Conservation (phyloP, 2,329 filamentous ascomycete species). For the Nemania sp. region DNA sequence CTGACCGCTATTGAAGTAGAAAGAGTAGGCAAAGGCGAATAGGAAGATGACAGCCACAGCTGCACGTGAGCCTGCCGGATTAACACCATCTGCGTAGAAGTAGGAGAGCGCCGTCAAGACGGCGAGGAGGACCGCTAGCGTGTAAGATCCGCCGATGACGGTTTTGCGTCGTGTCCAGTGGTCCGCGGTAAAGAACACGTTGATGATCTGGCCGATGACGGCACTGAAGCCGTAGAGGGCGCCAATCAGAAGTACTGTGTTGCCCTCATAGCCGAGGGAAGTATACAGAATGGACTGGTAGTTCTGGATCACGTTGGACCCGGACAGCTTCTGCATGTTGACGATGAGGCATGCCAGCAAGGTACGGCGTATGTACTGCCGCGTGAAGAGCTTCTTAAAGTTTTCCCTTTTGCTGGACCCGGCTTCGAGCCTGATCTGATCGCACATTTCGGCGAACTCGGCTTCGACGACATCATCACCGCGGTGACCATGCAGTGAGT, state of each 20-base stretch:
- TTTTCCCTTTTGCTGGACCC: constrained; percentile 34
- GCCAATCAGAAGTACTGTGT: constrained; percentile 60
- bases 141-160: constrained; percentile 39
- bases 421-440: constrained; percentile 45
- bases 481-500: constrained; percentile 43
- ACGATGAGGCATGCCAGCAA: constrained; percentile 49
- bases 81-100: constrained; percentile 36
- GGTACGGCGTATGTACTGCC: constrained; percentile 47
- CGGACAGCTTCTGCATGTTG: constrained; percentile 50
- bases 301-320: constrained; percentile 51
- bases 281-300: constrained; percentile 54
- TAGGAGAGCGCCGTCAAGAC: constrained; percentile 44
- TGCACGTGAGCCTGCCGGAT: constrained; percentile 41
- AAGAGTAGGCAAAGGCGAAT: constrained; percentile 47
- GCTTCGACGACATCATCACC: constrained; percentile 43
- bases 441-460: constrained; percentile 44
- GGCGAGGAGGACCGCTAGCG: constrained; percentile 38
- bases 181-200: constrained; percentile 48
- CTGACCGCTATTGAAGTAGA: constrained; percentile 51
- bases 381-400: constrained; percentile 47
- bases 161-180: constrained; percentile 47
- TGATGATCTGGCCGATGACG: constrained; percentile 48
- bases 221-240: constrained; percentile 57
- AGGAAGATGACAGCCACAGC: constrained; percentile 52
- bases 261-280: constrained; percentile 61